Evolutionary conservation across 371 early-diverging fungal genomes (phyloP), one percentile per base, ranked within the genome.

Genomic region (Capillidium rhysosporum): DNA sequence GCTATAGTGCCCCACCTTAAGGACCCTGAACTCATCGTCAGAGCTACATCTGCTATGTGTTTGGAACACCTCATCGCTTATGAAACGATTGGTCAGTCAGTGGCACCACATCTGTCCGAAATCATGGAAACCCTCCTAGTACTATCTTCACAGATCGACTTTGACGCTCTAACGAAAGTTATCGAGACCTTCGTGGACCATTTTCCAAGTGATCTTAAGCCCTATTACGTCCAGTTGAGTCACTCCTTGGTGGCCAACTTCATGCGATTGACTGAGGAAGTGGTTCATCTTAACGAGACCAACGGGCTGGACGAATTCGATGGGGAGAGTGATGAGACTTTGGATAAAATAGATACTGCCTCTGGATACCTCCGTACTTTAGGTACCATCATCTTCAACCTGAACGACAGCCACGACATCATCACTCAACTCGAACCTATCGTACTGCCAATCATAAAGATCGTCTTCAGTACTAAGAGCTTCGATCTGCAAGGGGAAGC

Each of bases 291-390:
- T 21, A 62, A 56, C 41, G 63, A 61, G 8, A 65, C 62, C 18
- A 66, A 65, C 47, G 34, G 34, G 12, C 7, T 34, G 12, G 59
- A 65, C 0, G 67, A 60, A 5, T 70, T 70, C 8, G 62, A 69
- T 26, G 67, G 69, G n/a, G 60, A 60, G 8, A 46, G 61, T 51
- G 57, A 62, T 2, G 61, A 69, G 23, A 85, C 80, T 46, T 63
- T 71, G 30, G 89, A 91, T 58, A 91, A 90, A 66, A 83, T 80
- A 1, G 76, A 83, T 77, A 83, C 90, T 0, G 89, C 92, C 10
- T 77, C 84, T 71, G 90, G 93, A 46, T 77, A 92, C 2, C 68
- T 93, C 20, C 88, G 87, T 62, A 90, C 92, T n/a, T 77, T 95
- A 40, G 74, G 76, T 44, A 84, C 88, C 1, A 62, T 95, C 51